Percentiles rank a stretch among this genome's conserved stretches.
Evolutionary conservation across 306 rosid species (phyloP).

Genomic region (Casuarina cunninghamiana): DNA sequence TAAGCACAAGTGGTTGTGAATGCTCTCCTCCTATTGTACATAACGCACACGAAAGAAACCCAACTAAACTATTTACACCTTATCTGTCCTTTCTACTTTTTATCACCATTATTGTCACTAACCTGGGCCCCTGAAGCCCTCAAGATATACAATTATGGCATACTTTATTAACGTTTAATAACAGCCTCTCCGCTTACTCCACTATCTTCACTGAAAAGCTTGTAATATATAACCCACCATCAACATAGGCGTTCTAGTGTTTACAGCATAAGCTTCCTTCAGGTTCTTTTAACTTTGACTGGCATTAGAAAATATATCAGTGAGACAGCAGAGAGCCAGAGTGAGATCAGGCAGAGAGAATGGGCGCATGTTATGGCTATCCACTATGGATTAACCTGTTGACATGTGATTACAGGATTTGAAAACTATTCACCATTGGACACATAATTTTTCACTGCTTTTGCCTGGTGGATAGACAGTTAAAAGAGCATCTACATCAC

Average conservation of each 20-base stretch:
- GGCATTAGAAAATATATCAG: not conserved
- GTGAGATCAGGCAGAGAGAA: not conserved
- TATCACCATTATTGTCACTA: conserved; percentile 20
- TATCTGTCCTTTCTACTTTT: conserved; percentile 6
- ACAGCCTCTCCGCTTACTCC: conserved; percentile 28
- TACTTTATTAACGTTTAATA: not conserved
- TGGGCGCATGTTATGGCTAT: not conserved
- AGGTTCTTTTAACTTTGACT: not conserved
- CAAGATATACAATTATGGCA: conserved; percentile 3
- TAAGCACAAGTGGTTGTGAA: conserved; percentile 28
- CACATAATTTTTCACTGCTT: not conserved
- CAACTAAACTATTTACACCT: conserved; percentile 9
- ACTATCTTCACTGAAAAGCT: not conserved
- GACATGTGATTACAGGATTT: too few species aligned
- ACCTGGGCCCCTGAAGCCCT: conserved; percentile 12
- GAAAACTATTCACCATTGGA: too few species aligned
- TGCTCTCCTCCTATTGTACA: conserved; percentile 26
- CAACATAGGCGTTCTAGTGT: not conserved
- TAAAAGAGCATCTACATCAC: not conserved
- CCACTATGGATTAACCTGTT: too few species aligned
- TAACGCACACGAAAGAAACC: conserved; percentile 10
- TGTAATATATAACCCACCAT: not conserved
- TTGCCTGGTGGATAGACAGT: not conserved
- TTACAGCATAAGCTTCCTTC: not conserved
- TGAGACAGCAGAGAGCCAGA: not conserved